Evolutionary conservation across 2,329 filamentous ascomycete genomes (phyloP).

Genomic region (Penicillium oxalicum): DNA sequence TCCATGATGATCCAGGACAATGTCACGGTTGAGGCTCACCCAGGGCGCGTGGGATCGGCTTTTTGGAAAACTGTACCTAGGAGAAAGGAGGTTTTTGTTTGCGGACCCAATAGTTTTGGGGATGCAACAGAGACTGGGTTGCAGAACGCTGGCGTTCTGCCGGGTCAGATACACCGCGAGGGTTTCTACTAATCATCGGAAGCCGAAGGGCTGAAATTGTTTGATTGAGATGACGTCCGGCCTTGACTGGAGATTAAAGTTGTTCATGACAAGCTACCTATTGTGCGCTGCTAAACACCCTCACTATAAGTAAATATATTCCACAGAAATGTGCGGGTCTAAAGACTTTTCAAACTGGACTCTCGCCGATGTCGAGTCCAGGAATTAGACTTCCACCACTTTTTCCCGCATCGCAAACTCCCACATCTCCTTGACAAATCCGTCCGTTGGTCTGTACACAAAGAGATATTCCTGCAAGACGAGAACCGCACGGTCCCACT

Average conservation of each 20-base stretch:
- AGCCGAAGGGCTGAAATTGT: too few relatives aligned
- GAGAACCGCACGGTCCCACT: slow-evolving; percentile 5
- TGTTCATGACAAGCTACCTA: too few relatives aligned
- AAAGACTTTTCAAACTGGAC: too few relatives aligned
- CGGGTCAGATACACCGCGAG: slow-evolving; percentile 9
- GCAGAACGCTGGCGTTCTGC: slow-evolving; percentile 6
- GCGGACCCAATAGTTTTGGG: slow-evolving; percentile 19
- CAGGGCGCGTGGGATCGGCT: slow-evolving; percentile 2
- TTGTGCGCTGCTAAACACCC: too few relatives aligned
- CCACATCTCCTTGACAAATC: slow-evolving; percentile 8
- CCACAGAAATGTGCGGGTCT: too few relatives aligned
- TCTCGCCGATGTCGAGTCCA: too few relatives aligned
- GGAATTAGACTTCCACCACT: not conserved
- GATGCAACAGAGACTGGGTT: slow-evolving; percentile 15
- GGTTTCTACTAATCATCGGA: slow-evolving; percentile 6
- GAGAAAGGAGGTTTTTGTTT: slow-evolving; percentile 16
- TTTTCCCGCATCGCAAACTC: not conserved
- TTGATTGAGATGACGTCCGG: too few relatives aligned
- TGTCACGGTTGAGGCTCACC: not conserved
- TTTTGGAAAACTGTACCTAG: slow-evolving; percentile 7
- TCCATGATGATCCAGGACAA: not conserved
- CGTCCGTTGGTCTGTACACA: slow-evolving; percentile 3
- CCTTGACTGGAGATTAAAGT: too few relatives aligned
- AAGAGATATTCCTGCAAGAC: slow-evolving; percentile 13
- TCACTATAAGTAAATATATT: too few relatives aligned